Conservation (phyloP, 2,329 filamentous ascomycete species). For the Aspergillus phoenicis region DNA sequence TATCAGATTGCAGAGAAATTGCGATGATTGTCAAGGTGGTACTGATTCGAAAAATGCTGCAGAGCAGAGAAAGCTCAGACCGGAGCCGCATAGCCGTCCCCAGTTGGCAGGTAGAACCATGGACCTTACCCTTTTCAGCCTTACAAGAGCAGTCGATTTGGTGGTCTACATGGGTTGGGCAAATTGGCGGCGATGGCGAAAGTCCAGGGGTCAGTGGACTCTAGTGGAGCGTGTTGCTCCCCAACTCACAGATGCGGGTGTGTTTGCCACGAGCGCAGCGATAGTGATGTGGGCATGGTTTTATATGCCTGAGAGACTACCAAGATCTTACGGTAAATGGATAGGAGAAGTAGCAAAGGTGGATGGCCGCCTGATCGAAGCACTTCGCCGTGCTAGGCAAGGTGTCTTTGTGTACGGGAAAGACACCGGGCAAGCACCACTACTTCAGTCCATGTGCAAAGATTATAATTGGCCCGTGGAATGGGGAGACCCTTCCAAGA, state of each 20-base stretch:
- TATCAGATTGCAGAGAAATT: slow-evolving; percentile 19
- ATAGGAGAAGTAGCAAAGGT: slow-evolving; percentile 76
- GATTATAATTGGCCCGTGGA: slow-evolving; percentile 69
- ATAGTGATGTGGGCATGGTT: slow-evolving; percentile 91
- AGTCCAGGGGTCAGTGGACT: slow-evolving; percentile 31
- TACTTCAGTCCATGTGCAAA: slow-evolving; percentile 71
- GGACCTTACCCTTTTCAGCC: slow-evolving; percentile 79
- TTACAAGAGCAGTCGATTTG: slow-evolving; percentile 72
- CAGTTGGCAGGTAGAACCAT: slow-evolving; percentile 70
- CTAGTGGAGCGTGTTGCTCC: slow-evolving; percentile 46
- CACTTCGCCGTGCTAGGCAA: slow-evolving; percentile 66
- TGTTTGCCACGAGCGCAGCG: slow-evolving; percentile 73
- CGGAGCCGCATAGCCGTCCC: slow-evolving; percentile 25
- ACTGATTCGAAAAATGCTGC: slow-evolving; percentile 10
- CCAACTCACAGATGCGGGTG: slow-evolving; percentile 62
- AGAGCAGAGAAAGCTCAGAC: slow-evolving; percentile 7
- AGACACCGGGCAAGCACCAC: slow-evolving; percentile 68
- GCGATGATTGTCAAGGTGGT: slow-evolving; percentile 11
- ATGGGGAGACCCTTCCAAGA: slow-evolving; percentile 72
- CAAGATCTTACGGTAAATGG: slow-evolving; percentile 76
- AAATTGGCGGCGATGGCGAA: slow-evolving; percentile 45
- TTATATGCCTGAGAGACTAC: slow-evolving; percentile 71
- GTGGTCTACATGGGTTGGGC: slow-evolving; percentile 68
- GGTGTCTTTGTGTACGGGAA: slow-evolving; percentile 71
- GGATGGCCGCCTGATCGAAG: slow-evolving; percentile 72